These are phyloP conservation scores for Calamus simplicifolius DNA, from an alignment of 176 grass and related monocot species.

Conservation along the genomic window DNA sequence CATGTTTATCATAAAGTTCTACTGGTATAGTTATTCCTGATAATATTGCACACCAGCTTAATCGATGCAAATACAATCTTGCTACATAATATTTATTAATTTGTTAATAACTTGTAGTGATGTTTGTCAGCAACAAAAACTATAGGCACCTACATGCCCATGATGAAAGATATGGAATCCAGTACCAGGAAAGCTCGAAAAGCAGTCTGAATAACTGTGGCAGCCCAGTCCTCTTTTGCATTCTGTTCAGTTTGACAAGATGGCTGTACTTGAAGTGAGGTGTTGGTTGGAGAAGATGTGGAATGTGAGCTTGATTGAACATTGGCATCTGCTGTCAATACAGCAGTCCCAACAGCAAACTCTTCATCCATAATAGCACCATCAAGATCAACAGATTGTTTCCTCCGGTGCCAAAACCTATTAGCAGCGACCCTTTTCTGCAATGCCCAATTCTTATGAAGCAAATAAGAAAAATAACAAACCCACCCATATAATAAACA, in stretches of 20 bases:
- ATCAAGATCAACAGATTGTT: constrained; percentile 16
- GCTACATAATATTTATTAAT: no score
- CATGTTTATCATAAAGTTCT: no score
- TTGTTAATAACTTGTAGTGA: no score
- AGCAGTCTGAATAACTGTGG: constrained; percentile 72
- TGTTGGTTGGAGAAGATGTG: constrained; percentile 10
- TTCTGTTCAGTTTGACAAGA: constrained; percentile 43
- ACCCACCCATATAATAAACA: no score
- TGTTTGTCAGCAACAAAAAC: no score
- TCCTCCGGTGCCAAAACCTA: constrained; percentile 21
- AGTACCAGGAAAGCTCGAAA: constrained; percentile 42
- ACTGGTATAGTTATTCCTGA: no score
- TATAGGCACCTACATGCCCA: no score
- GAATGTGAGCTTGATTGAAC: constrained; percentile 27
- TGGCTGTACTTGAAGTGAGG: constrained; percentile 16
- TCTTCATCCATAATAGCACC: constrained; percentile 23
- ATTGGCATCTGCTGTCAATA: constrained; percentile 23
- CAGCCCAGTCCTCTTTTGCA: constrained; percentile 50
- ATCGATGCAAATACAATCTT: no score
- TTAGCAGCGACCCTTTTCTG: neutral
- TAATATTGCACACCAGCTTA: no score
- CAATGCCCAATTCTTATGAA: neutral
- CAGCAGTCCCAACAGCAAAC: constrained; percentile 25
- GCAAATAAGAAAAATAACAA: no score
- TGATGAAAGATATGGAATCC: no score